Evolutionary conservation across 495 filamentous ascomycete genomes (phyloP), one percentile per base, ranked within the genome.

Genomic region (Umbilicaria muhlenbergii): DNA sequence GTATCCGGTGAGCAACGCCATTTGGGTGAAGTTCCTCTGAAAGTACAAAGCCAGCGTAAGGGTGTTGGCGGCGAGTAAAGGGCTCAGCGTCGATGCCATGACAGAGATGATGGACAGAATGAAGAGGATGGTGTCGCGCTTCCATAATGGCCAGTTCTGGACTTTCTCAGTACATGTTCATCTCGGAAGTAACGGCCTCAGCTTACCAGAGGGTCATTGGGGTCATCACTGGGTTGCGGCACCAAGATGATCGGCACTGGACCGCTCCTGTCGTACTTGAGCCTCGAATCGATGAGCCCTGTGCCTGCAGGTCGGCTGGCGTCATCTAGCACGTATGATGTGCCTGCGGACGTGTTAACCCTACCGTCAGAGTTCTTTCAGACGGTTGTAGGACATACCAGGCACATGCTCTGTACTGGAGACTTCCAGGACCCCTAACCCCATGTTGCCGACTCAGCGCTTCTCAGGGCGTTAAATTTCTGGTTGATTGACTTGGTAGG

Each of bases 101-200:
- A 94, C 80, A 34, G 86, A 80, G 18, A 80, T 69, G 45, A 87
- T 60, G 35, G 80, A 94, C 15, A 95, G 71, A 45, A 83, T 74
- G 44, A 75, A 62, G 47, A 84, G 78, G 52, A 91, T 87, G 36
- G 80, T 49, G 49, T 95, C 87, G 52, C 86, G 83, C 51, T 77
- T 78, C 83, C 83, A 88, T 50, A 89, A 57, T 34, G 88, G 79
- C 87, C 87, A 94, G 57, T 95, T 95, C 79, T 86, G 55, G 18
- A 13, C 34, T 49, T 32, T 41, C 48, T 60, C 46, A 57, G 53
- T 44, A 36, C 2, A 15, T 38, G 5, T 42, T 11, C 18, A 38
- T 12, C 36, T 39, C 28, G 24, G 33, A 39, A 54, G 48, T 58
- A 52, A 15, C 18, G 31, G n/a, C 24, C 6, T 28, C 24, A 28